phyloP scores from a whole-genome alignment of 1,139 yeast genomes.

The Kodamaea suecica region DNA sequence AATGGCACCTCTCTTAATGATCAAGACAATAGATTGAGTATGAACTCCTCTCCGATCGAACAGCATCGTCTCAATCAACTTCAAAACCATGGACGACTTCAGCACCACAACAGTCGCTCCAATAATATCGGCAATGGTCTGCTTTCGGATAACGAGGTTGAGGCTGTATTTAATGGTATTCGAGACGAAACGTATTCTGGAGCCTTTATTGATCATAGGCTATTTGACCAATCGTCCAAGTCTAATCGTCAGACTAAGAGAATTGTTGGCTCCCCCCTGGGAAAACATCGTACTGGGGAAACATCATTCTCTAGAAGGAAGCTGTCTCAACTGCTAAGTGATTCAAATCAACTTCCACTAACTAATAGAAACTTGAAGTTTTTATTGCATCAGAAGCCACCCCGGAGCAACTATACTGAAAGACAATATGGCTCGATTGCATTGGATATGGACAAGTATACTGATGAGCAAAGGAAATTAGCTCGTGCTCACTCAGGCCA shows the following conservation, averaged over 20 bases:
- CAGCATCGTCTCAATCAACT: constrained; percentile 1
- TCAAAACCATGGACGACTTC: constrained; percentile 1
- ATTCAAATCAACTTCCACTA: constrained; percentile 25
- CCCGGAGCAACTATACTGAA: constrained; percentile 6
- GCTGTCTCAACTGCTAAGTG: background rate
- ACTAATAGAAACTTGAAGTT: constrained; percentile 38
- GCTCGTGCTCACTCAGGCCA: constrained; percentile 21
- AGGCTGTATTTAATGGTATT: constrained; percentile 9
- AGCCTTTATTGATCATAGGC: constrained; percentile 36
- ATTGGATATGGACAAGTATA: constrained; percentile 39
- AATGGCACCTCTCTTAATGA: background rate
- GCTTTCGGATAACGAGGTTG: constrained; percentile 8
- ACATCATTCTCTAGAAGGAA: background rate
- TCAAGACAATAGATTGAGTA: background rate
- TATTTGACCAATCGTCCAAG: constrained; percentile 19
- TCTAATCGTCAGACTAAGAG: constrained; percentile 2
- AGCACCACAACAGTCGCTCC: background rate
- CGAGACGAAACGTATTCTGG: constrained; percentile 16
- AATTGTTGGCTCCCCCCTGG: background rate
- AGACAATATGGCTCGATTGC: constrained; percentile 26
- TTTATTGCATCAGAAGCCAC: constrained; percentile 14
- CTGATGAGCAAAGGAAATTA: constrained; percentile 34
- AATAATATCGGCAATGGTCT: background rate
- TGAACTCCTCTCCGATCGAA: background rate
- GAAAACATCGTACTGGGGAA: no score